Evolutionary conservation across 2,329 filamentous ascomycete genomes (phyloP).

Genomic region (Dactylellina parvicollis): DNA sequence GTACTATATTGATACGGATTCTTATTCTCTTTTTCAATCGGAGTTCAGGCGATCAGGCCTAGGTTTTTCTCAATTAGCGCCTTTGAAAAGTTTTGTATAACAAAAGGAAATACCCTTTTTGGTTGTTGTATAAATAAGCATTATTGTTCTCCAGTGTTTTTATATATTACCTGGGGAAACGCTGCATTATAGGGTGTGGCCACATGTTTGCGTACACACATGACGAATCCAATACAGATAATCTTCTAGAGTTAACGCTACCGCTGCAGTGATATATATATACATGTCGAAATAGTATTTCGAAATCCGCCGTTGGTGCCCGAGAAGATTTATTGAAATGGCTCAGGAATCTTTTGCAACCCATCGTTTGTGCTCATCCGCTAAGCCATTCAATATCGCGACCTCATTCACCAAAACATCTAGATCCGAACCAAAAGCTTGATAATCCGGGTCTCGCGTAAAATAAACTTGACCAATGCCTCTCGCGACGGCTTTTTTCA

Average conservation of each 20-base stretch:
- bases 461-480: slow-evolving; percentile 34
- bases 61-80: not conserved
- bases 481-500: slow-evolving; percentile 1
- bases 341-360: not conserved
- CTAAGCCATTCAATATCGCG: slow-evolving; percentile 10
- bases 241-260: no score
- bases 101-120: slow-evolving; percentile 4
- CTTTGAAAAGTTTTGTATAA: not conserved
- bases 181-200: no score
- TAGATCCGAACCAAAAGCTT: slow-evolving; percentile 24
- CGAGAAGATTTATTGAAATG: no score
- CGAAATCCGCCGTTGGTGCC: no score
- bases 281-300: no score
- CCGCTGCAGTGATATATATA: no score
- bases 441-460: slow-evolving; percentile 26
- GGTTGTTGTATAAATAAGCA: not conserved
- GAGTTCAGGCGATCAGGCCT: not conserved
- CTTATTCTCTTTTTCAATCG: not conserved
- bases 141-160: not conserved
- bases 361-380: not conserved
- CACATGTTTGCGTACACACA: no score
- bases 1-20: not conserved
- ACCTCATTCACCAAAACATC: not conserved
- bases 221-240: no score
- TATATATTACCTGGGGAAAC: not conserved